Evolutionary conservation across 495 filamentous ascomycete genomes (phyloP).

Genomic region (Annulohypoxylon nitens): DNA sequence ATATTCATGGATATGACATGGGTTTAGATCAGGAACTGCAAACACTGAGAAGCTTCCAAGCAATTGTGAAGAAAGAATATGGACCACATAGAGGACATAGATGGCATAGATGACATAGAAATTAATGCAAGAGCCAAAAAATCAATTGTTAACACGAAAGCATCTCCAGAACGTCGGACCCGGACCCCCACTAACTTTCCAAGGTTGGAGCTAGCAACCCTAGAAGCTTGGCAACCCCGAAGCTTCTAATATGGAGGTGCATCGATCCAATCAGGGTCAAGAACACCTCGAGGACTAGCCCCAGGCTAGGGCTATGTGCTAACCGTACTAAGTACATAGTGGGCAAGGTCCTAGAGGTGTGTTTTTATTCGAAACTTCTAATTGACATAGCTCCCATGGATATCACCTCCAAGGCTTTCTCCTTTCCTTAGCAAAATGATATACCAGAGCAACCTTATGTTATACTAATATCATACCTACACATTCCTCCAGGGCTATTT

Average conservation of each 20-base stretch:
- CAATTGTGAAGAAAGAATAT: not conserved
- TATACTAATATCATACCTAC: not conserved
- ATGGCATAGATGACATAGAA: not conserved
- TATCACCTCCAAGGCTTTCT: too few relatives aligned
- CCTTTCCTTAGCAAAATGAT: too few relatives aligned
- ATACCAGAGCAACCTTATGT: not conserved
- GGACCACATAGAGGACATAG: too few relatives aligned
- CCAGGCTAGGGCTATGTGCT: too few relatives aligned
- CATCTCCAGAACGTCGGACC: slow-evolving; percentile 30
- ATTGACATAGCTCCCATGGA: too few relatives aligned
- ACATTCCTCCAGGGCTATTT: not conserved
- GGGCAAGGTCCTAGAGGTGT: too few relatives aligned
- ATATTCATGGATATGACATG: slow-evolving; percentile 17
- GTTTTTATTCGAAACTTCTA: too few relatives aligned
- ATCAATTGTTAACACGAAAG: slow-evolving; percentile 34
- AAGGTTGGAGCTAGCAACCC: slow-evolving; percentile 7
- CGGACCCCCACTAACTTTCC: slow-evolving; percentile 18
- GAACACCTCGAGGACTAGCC: not conserved
- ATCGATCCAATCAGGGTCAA: not conserved
- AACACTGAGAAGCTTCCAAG: not conserved
- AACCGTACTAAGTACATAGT: too few relatives aligned
- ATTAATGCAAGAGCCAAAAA: slow-evolving; percentile 2
- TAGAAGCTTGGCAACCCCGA: slow-evolving; percentile 7
- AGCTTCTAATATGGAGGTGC: not conserved
- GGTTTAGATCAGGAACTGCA: slow-evolving; percentile 3